These are phyloP conservation scores for Haplographium delicatum DNA, from an alignment of 495 filamentous ascomycete species.

Conservation along the genomic window DNA sequence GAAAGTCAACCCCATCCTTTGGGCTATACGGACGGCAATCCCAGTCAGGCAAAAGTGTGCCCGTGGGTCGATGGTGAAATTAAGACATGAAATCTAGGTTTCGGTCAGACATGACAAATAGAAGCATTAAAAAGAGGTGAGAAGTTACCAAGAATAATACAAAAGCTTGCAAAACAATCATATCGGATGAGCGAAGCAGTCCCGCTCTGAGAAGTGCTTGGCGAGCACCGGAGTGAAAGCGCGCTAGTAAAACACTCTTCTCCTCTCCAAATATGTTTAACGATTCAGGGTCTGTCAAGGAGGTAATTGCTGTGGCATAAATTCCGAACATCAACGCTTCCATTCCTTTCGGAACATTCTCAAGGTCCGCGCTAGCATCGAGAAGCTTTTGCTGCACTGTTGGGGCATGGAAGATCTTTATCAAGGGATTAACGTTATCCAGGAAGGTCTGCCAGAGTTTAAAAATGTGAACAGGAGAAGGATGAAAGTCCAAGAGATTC, in stretches of 20 bases:
- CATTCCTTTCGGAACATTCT: conserved; percentile 37
- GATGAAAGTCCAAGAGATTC: conserved; percentile 10
- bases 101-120: too few relatives aligned
- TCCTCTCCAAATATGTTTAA: conserved; percentile 36
- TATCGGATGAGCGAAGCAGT: conserved; percentile 43
- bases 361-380: conserved; percentile 37
- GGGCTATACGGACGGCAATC: conserved; percentile 39
- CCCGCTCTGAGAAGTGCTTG: conserved; percentile 42
- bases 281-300: conserved; percentile 36
- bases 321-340: conserved; percentile 48
- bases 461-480: conserved; percentile 21
- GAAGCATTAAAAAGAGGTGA: too few relatives aligned
- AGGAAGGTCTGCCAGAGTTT: conserved; percentile 45
- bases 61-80: conserved; percentile 32
- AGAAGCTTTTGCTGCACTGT: conserved; percentile 47
- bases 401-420: conserved; percentile 50
- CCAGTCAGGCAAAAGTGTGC: conserved; percentile 39
- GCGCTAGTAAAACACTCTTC: conserved; percentile 33
- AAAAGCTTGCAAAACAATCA: conserved; percentile 54
- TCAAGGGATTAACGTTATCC: conserved; percentile 47
- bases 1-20: conserved; percentile 38
- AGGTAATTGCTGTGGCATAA: conserved; percentile 38
- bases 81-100: conserved; percentile 17
- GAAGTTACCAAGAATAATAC: conserved; percentile 45
- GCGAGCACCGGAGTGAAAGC: conserved; percentile 39